Conservation (phyloP, 2,329 filamentous ascomycete species). For the Hyphodiscus sp. region DNA sequence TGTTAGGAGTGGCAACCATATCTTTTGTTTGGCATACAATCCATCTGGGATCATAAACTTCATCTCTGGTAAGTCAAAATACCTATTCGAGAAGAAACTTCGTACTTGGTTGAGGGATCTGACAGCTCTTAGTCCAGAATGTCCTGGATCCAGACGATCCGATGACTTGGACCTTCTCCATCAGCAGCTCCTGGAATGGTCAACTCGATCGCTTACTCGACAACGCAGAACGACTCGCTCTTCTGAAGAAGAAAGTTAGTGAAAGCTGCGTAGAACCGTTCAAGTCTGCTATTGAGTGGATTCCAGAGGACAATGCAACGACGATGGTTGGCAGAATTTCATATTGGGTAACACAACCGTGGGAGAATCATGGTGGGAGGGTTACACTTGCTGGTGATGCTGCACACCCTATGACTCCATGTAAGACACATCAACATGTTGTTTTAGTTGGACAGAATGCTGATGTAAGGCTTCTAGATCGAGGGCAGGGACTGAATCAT, state of each 20-base stretch:
- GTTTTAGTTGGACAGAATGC: neutral
- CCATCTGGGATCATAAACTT: neutral
- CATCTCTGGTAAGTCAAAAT: neutral
- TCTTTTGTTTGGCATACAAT: neutral
- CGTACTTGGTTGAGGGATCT: neutral
- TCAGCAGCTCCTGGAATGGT: neutral
- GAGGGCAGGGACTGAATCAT: constrained; percentile 44
- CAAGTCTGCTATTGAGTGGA: constrained; percentile 34
- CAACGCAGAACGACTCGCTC: neutral
- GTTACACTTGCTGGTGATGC: constrained; percentile 32
- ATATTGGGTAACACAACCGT: constrained; percentile 23
- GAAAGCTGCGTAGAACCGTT: constrained; percentile 37
- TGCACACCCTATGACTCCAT: constrained; percentile 30
- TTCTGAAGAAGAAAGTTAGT: constrained; percentile 30
- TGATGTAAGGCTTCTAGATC: constrained; percentile 33
- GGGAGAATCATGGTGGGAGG: constrained; percentile 28
- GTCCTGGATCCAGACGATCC: neutral
- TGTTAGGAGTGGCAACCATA: neutral
- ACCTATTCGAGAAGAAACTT: neutral
- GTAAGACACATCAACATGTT: neutral
- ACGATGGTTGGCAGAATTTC: constrained; percentile 22
- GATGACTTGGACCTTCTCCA: neutral
- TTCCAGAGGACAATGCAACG: constrained; percentile 27
- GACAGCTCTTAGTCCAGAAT: neutral
- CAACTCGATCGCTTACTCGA: neutral